Percentiles rank a stretch among this genome's conserved stretches.
Conservation (phyloP, 257 asterid species). For the Sherardia arvensis region DNA sequence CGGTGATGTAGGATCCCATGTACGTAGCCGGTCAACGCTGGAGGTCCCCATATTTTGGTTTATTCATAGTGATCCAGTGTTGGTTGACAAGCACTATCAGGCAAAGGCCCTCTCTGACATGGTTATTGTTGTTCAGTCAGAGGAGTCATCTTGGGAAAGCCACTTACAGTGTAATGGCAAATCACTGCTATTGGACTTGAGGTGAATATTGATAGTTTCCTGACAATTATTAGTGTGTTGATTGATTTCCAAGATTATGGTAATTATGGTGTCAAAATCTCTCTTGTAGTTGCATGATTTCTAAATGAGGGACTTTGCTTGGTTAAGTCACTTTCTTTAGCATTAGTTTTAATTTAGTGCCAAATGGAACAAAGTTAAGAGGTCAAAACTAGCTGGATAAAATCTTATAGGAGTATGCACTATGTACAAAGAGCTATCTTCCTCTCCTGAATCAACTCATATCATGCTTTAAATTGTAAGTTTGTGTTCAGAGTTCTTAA, state of each 20-base stretch:
- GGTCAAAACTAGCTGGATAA: neutral
- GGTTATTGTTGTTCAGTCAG: conserved; percentile 97
- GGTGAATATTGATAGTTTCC: conserved; percentile 32
- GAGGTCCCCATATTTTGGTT: conserved; percentile 97
- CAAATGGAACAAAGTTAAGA: neutral
- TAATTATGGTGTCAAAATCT: neutral
- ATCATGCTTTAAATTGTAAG: neutral
- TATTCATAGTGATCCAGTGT: conserved; percentile 72
- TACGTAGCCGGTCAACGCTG: conserved; percentile 80
- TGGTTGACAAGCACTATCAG: conserved; percentile 91
- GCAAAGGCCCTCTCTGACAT: conserved; percentile 95
- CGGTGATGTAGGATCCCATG: conserved; percentile 73
- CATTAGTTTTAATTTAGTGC: neutral
- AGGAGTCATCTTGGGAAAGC: conserved; percentile 92
- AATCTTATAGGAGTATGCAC: too few species aligned
- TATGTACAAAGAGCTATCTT: neutral
- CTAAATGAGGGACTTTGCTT: neutral
- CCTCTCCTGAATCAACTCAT: neutral
- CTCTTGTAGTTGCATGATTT: neutral
- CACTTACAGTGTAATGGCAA: conserved; percentile 92
- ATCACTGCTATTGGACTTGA: conserved; percentile 80
- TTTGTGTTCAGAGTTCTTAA: neutral
- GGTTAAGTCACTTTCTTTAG: neutral
- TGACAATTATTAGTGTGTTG: conserved; percentile 6
- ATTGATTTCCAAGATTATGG: neutral